Conservation (phyloP, 169 alveolate species). For the Fabrea salina region DNA sequence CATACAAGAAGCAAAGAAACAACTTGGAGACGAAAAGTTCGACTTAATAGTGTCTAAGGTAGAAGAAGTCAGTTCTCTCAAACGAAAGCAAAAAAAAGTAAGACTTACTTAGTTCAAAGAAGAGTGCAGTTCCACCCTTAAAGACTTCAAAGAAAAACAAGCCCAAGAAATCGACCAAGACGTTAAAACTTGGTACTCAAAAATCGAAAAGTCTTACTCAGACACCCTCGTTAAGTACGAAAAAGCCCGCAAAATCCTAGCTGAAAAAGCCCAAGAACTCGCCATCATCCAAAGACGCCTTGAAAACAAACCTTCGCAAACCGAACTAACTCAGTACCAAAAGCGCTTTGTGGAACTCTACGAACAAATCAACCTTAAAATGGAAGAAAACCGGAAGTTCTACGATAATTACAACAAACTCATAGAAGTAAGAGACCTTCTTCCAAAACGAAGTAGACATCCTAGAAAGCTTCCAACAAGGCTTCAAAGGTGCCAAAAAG, state of each 20-base stretch:
- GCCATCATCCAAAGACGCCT: slow-evolving; percentile 67
- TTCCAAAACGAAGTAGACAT: slow-evolving; percentile 20
- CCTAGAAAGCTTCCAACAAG: slow-evolving; percentile 15
- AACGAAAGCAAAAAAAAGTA: background rate
- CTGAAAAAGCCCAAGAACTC: slow-evolving; percentile 59
- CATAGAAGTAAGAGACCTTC: slow-evolving; percentile 44
- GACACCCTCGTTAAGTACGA: slow-evolving; percentile 4
- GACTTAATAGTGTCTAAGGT: too few species aligned
- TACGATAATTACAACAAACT: slow-evolving; percentile 47
- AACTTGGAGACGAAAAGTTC: background rate
- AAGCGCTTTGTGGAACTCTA: slow-evolving; percentile 76
- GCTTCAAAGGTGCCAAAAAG: slow-evolving; percentile 4
- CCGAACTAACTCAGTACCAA: slow-evolving; percentile 75
- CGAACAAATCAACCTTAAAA: slow-evolving; percentile 64
- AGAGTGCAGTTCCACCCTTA: background rate
- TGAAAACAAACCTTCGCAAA: slow-evolving; percentile 74
- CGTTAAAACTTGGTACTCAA: background rate
- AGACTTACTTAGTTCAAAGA: slow-evolving; percentile 2
- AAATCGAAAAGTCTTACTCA: slow-evolving; percentile 10
- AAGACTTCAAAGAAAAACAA: slow-evolving; percentile 10
- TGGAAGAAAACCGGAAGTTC: slow-evolving; percentile 59
- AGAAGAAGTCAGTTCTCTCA: background rate
- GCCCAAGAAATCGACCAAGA: background rate
- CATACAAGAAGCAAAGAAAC: background rate
- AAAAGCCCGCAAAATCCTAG: slow-evolving; percentile 37